Evolutionary conservation across 371 early-diverging fungal genomes (phyloP).

Genomic region (Mortierella sp.): DNA sequence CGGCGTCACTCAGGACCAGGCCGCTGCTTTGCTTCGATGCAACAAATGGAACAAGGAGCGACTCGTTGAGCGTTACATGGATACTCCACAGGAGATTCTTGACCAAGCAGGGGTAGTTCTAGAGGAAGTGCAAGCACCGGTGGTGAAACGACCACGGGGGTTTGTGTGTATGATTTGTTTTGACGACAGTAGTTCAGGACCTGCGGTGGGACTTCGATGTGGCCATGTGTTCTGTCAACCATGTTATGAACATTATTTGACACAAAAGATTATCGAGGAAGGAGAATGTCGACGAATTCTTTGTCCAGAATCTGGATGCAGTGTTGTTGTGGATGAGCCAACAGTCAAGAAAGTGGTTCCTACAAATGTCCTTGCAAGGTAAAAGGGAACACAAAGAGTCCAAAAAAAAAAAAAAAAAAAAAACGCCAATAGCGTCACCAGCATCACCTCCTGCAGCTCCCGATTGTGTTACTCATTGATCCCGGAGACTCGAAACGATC

Average conservation of each 20-base stretch:
- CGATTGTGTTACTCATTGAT: too few species aligned
- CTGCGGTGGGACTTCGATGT: conserved; percentile 80
- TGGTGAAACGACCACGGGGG: conserved; percentile 43
- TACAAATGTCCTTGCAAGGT: conserved; percentile 51
- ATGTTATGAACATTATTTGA: conserved; percentile 88
- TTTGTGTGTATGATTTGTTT: conserved; percentile 94
- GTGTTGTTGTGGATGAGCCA: conserved; percentile 81
- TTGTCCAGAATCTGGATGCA: conserved; percentile 87
- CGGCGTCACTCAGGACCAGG: conserved; percentile 70
- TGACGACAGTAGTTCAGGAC: conserved; percentile 66
- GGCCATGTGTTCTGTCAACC: conserved; percentile 86
- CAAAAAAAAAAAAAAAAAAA: too few species aligned
- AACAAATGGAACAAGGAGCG: conserved; percentile 95
- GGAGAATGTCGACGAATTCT: conserved; percentile 87
- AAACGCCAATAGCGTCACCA: too few species aligned
- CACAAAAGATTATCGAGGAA: conserved; percentile 87
- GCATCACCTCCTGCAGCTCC: too few species aligned
- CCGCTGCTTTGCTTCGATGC: conserved; percentile 77
- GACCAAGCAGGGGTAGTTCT: conserved; percentile 79
- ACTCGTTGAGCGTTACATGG: conserved; percentile 90
- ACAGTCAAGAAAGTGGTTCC: conserved; percentile 76
- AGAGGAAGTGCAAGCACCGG: conserved; percentile 41
- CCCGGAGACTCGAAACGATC: too few species aligned
- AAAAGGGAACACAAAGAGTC: too few species aligned
- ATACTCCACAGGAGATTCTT: conserved; percentile 74